These are phyloP conservation scores for Talaromyces adpressus DNA, from an alignment of 495 filamentous ascomycete species.

Conservation along the genomic window DNA sequence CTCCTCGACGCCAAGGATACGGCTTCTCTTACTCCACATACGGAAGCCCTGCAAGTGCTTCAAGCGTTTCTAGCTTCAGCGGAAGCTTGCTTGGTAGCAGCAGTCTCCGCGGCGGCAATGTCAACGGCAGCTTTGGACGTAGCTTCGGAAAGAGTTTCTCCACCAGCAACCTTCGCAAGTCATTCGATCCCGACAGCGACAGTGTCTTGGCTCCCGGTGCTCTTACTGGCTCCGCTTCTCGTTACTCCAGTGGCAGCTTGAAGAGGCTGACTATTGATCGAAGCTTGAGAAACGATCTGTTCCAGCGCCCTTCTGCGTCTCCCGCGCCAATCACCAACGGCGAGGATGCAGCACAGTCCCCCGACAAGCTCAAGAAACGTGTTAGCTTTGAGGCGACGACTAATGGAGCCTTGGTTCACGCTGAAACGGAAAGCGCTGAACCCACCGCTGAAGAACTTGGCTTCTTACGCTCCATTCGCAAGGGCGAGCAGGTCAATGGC, in stretches of 20 bases:
- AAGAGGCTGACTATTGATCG: slow-evolving; percentile 90
- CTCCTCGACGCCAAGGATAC: slow-evolving; percentile 69
- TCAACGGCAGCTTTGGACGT: slow-evolving; percentile 53
- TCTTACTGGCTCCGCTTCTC: slow-evolving; percentile 62
- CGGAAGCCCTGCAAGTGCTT: slow-evolving; percentile 67
- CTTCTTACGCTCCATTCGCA: slow-evolving; percentile 50
- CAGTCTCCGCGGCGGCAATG: slow-evolving; percentile 39
- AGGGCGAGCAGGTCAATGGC: slow-evolving; percentile 45
- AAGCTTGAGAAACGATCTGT: slow-evolving; percentile 70
- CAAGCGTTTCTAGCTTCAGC: slow-evolving; percentile 61
- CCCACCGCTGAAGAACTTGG: slow-evolving; percentile 61
- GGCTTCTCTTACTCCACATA: slow-evolving; percentile 89
- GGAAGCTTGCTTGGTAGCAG: slow-evolving; percentile 61
- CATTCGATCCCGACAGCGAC: slow-evolving; percentile 59
- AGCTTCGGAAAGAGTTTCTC: slow-evolving; percentile 52
- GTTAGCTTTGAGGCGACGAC: slow-evolving; percentile 78
- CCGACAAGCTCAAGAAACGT: slow-evolving; percentile 60
- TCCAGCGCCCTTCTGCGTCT: slow-evolving; percentile 40
- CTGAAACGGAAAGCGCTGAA: slow-evolving; percentile 41
- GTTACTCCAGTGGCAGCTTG: slow-evolving; percentile 59
- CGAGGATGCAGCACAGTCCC: slow-evolving; percentile 27
- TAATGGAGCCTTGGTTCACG: slow-evolving; percentile 37
- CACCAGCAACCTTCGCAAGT: slow-evolving; percentile 60
- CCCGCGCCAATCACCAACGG: slow-evolving; percentile 47
- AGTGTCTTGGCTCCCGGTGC: slow-evolving; percentile 83